Percentiles rank a stretch among this genome's conserved stretches.
Conservation (phyloP, 208 protist species). For the Kentomonas sorsogonicus region DNA sequence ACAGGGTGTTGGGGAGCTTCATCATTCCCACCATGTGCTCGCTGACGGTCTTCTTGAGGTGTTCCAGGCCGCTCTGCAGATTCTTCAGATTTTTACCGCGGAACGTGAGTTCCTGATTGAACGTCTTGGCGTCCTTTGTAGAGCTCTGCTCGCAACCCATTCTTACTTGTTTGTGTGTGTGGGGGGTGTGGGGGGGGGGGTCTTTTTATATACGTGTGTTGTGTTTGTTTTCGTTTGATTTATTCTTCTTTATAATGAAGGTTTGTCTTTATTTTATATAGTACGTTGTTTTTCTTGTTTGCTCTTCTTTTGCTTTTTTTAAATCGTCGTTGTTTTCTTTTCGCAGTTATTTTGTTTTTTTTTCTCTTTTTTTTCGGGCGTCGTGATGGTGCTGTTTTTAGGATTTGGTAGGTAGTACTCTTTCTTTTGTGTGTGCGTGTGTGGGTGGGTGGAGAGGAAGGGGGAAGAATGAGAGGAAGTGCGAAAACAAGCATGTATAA, state of each 20-base stretch:
- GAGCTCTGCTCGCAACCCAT: background rate
- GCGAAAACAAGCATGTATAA: background rate
- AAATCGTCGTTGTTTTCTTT: too few species aligned
- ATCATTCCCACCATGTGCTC: background rate
- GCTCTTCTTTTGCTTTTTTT: slow-evolving; percentile 1
- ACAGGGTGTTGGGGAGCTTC: background rate
- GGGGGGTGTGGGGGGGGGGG: too few species aligned
- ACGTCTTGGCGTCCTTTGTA: background rate
- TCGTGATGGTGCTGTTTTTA: too few species aligned
- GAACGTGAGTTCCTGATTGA: slow-evolving; percentile 10
- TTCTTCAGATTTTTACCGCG: slow-evolving; percentile 4
- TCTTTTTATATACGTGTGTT: background rate
- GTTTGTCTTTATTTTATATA: too few species aligned
- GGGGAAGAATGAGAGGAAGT: background rate
- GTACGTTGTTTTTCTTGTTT: background rate
- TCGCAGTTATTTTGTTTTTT: too few species aligned
- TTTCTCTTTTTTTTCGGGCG: too few species aligned
- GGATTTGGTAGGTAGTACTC: too few species aligned
- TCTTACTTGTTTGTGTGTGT: background rate
- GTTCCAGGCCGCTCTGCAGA: background rate
- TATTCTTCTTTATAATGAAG: background rate
- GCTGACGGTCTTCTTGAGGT: background rate
- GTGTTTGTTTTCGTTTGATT: background rate
- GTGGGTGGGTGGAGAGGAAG: too few species aligned
- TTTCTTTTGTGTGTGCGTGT: too few species aligned